A percentile compares a stretch with the other conserved stretches of the same genome.
Evolutionary conservation across 495 filamentous ascomycete genomes (phyloP).

Genomic region (Penicillium maclennaniae): DNA sequence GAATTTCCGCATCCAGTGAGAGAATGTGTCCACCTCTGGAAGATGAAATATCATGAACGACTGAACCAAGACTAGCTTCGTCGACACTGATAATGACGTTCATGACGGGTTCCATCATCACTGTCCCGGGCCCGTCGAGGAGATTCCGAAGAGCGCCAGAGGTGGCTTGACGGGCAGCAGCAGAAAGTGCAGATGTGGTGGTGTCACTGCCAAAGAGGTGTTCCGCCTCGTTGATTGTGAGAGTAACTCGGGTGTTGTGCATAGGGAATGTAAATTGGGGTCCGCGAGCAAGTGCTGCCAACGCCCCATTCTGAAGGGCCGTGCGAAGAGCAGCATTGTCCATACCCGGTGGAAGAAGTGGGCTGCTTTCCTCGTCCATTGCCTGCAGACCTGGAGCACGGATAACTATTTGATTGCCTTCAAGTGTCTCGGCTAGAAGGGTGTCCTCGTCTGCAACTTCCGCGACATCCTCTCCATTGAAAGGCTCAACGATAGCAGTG

Average conservation of each 20-base stretch:
- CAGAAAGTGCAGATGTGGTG: constrained; percentile 69
- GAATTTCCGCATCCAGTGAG: constrained; percentile 65
- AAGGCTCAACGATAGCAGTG: constrained; percentile 60
- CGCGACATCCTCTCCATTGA: constrained; percentile 33
- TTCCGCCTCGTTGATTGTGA: constrained; percentile 60
- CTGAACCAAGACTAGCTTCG: constrained; percentile 72
- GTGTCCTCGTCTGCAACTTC: constrained; percentile 24
- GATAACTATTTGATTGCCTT: constrained; percentile 61
- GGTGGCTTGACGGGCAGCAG: constrained; percentile 71
- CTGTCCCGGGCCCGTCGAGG: constrained; percentile 38
- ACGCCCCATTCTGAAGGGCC: constrained; percentile 69
- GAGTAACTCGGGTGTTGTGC: constrained; percentile 60
- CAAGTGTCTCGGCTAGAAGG: constrained; percentile 28
- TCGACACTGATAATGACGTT: constrained; percentile 77
- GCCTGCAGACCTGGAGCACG: constrained; percentile 40
- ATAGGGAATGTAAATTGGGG: constrained; percentile 74
- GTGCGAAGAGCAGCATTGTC: constrained; percentile 53
- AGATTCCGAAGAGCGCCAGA: constrained; percentile 58
- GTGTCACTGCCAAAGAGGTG: constrained; percentile 67
- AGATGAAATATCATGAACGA: constrained; percentile 87
- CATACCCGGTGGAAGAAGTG: constrained; percentile 55
- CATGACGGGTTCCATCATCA: constrained; percentile 91
- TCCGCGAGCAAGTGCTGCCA: constrained; percentile 83
- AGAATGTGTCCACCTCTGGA: constrained; percentile 80
- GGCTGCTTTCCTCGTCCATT: constrained; percentile 35